phyloP scores from a whole-genome alignment of 2,329 filamentous ascomycete species.

The Scedosporium aurantiacum region DNA sequence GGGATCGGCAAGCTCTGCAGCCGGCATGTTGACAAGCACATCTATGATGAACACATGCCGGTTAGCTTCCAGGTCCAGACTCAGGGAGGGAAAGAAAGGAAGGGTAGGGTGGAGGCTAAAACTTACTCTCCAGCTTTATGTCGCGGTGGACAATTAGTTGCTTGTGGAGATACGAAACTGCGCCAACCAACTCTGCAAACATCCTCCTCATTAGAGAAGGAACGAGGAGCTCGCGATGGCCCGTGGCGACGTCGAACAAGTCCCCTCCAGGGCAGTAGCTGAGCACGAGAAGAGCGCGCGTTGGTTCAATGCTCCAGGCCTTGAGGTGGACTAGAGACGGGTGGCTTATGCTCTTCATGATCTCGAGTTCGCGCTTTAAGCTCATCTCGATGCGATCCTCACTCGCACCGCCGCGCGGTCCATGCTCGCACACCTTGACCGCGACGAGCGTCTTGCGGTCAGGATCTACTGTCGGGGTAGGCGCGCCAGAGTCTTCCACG shows the following conservation, averaged over 20 bases:
- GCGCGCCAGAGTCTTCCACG: background rate
- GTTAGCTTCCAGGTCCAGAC: background rate
- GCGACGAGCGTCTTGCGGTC: slow-evolving; percentile 77
- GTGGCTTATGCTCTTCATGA: slow-evolving; percentile 78
- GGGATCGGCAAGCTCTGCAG: slow-evolving; percentile 51
- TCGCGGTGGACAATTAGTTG: slow-evolving; percentile 88
- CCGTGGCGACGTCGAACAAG: slow-evolving; percentile 81
- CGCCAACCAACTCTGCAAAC: slow-evolving; percentile 79
- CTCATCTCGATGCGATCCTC: slow-evolving; percentile 90
- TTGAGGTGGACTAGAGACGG: slow-evolving; percentile 85
- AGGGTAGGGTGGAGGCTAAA: slow-evolving; percentile 1
- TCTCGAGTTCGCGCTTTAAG: slow-evolving; percentile 87
- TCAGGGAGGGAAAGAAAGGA: background rate
- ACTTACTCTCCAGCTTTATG: slow-evolving; percentile 89
- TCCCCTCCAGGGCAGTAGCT: slow-evolving; percentile 92
- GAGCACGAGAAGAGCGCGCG: slow-evolving; percentile 72
- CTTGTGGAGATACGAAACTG: slow-evolving; percentile 75
- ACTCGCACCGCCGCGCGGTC: slow-evolving; percentile 83
- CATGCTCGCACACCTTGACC: slow-evolving; percentile 91
- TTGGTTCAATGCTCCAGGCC: slow-evolving; percentile 78
- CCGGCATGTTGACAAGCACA: slow-evolving; percentile 77
- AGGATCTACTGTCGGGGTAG: slow-evolving; percentile 21
- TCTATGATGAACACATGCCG: slow-evolving; percentile 44
- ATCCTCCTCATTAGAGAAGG: slow-evolving; percentile 67
- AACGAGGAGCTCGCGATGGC: slow-evolving; percentile 55